Evolutionary conservation across 805 yeast species (phyloP).

Genomic region (Kodamaea kakaduensis): DNA sequence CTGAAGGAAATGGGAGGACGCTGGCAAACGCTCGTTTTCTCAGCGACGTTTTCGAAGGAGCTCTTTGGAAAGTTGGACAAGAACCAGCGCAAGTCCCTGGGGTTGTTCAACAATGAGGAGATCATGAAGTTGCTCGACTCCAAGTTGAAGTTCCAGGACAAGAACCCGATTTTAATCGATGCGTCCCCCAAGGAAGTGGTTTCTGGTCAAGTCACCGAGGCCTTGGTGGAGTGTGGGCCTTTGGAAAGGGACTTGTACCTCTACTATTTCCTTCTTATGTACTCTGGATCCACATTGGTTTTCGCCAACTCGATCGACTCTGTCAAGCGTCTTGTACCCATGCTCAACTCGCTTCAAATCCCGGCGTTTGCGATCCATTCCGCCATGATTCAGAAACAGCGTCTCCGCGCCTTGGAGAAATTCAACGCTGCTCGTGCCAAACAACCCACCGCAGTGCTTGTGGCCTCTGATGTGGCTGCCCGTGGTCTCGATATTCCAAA

Average conservation of each 20-base stretch:
- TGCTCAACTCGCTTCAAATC: slow-evolving; percentile 64
- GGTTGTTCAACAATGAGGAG: slow-evolving; percentile 48
- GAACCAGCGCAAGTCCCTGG: slow-evolving; percentile 19
- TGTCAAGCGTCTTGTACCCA: slow-evolving; percentile 79
- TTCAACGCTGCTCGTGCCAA: slow-evolving; percentile 54
- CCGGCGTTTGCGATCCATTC: slow-evolving; percentile 82
- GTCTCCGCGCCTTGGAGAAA: slow-evolving; percentile 79
- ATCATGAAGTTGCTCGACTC: slow-evolving; percentile 61
- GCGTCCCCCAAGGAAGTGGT: slow-evolving; percentile 83
- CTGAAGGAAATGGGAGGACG: slow-evolving; percentile 34
- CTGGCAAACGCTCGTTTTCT: slow-evolving; percentile 88
- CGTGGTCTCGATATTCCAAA: slow-evolving; percentile 91
- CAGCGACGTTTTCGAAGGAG: slow-evolving; percentile 87
- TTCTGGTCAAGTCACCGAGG: slow-evolving; percentile 72
- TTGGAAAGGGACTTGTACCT: slow-evolving; percentile 85
- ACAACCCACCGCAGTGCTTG: slow-evolving; percentile 58
- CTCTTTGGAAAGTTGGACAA: slow-evolving; percentile 69
- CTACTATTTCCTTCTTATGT: slow-evolving; percentile 80
- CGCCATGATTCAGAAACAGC: slow-evolving; percentile 90
- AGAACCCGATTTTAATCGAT: slow-evolving; percentile 69
- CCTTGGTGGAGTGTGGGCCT: slow-evolving; percentile 87
- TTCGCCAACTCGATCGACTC: slow-evolving; percentile 96
- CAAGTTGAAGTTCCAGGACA: slow-evolving; percentile 67
- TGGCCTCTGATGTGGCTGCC: slow-evolving; percentile 98
- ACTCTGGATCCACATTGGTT: slow-evolving; percentile 84